A percentile compares a stretch with the other conserved stretches of the same genome.
These are phyloP conservation scores for Blastosporella zonata DNA, from an alignment of 1,284 basidiomycete species.

Conservation along the genomic window DNA sequence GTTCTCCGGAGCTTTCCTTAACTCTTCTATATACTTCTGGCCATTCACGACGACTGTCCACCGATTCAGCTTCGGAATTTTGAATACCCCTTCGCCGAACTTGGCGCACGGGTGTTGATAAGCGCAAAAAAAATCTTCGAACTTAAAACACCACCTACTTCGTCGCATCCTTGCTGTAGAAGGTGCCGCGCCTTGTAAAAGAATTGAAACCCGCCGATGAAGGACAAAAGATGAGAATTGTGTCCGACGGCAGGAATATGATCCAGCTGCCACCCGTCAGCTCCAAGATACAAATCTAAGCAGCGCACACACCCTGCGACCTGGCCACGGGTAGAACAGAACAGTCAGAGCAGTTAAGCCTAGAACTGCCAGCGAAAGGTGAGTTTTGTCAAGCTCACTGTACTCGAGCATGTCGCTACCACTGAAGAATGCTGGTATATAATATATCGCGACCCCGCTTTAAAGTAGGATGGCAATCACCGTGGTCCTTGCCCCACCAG, in stretches of 20 bases:
- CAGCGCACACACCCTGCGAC: constrained; percentile 11
- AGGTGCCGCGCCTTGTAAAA: constrained; percentile 18
- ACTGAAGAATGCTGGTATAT: too few relatives aligned
- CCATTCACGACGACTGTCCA: constrained; percentile 35
- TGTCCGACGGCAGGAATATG: constrained; percentile 23
- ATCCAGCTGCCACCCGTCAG: constrained; percentile 14
- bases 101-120: too few relatives aligned
- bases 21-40: constrained; percentile 24
- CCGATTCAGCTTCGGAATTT: constrained; percentile 26
- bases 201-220: constrained; percentile 20
- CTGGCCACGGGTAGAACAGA: constrained; percentile 6
- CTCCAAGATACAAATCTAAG: background rate
- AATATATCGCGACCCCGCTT: too few relatives aligned
- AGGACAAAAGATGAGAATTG: constrained; percentile 20
- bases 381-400: background rate
- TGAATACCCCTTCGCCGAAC: constrained; percentile 31
- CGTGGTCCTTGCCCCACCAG: too few relatives aligned
- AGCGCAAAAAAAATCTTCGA: too few relatives aligned
- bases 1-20: constrained; percentile 22
- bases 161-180: constrained; percentile 28
- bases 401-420: too few relatives aligned
- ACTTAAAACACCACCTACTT: too few relatives aligned
- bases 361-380: background rate
- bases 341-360: background rate
- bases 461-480: too few relatives aligned